Conservation (phyloP, 2,329 filamentous ascomycete genomes). For the Alternaria hordeiaustralica region DNA sequence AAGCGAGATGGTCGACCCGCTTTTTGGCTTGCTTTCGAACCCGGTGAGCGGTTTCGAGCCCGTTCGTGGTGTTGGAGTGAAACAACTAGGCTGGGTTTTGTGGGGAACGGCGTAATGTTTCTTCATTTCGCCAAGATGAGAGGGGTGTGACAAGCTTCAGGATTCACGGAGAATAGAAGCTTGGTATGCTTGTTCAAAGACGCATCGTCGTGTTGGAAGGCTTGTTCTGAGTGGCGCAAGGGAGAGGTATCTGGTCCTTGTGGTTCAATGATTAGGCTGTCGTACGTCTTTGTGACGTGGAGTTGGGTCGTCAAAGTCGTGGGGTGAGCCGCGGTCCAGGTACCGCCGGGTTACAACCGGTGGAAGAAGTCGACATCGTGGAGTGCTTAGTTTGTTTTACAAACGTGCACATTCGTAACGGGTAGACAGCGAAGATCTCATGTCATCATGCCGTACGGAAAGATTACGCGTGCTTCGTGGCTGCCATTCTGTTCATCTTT, state of each 20-base stretch:
- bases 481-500: background rate
- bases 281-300: background rate
- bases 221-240: background rate
- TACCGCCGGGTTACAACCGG: background rate
- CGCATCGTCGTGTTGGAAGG: background rate
- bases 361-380: background rate
- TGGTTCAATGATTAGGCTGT: background rate
- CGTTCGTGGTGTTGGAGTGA: background rate
- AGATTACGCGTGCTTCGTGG: background rate
- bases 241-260: background rate
- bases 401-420: background rate
- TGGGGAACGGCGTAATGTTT: background rate
- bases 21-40: background rate
- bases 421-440: background rate
- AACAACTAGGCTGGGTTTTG: background rate
- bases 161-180: background rate
- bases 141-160: background rate
- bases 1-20: background rate
- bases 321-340: background rate
- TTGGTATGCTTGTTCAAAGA: background rate
- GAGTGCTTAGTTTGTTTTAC: background rate
- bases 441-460: background rate
- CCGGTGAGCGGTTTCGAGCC: background rate
- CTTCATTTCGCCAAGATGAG: constrained; percentile 4
- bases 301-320: background rate